Base-by-base conservation (phyloP, 257 asterid genomes). In the Phtheirospermum japonicum region DNA sequence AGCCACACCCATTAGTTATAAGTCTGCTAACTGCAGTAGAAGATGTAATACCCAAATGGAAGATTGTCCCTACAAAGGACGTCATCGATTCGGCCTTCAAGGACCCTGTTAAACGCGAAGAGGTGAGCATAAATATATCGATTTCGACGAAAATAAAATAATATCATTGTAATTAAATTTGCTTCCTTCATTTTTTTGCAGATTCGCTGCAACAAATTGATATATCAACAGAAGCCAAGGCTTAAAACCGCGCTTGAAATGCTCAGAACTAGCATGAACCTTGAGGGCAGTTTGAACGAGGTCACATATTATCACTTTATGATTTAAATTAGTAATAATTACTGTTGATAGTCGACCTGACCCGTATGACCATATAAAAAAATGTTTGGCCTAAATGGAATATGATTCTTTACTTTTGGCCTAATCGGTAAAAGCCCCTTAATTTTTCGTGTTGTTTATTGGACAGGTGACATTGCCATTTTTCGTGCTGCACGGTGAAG, bases 251-350 rank as follows among this genome's bases (percentile, higher is more conserved):
- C 99, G 4, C 72, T 92, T 63, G 99, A 92, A 76, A 79, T 92
- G 97, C 94, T 92, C 26, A 72, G 99, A 65, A 89, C 99, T 12
- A 92, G 99, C 96, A 82, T 87, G 82, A 74, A 72, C 74, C 97
- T 92, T 13, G 99, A 92, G 76, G 81, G 73, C 56, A 86, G 94
- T 52, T 77, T 92, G 73, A 64, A 79, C 30, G 95, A 92, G 99
- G 97, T 92, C 17, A 57, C 19, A 12, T 13, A 10, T 11, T 4
- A 4, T n/a, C n/a, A n/a, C n/a, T n/a, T 45, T 14, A 45, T n/a
- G 13, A 33, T 8, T 33, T 33, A 33, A 33, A n/a, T 12, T n/a
- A n/a, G n/a, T n/a, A n/a, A n/a, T n/a, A n/a, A n/a, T n/a, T n/a
- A n/a, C n/a, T n/a, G n/a, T n/a, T n/a, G n/a, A n/a, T n/a, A n/a